A percentile compares a stretch with the other conserved stretches of the same genome.
These are phyloP conservation scores for Waltergamsia citrina DNA, from an alignment of 2,329 filamentous ascomycete species.

Conservation along the genomic window DNA sequence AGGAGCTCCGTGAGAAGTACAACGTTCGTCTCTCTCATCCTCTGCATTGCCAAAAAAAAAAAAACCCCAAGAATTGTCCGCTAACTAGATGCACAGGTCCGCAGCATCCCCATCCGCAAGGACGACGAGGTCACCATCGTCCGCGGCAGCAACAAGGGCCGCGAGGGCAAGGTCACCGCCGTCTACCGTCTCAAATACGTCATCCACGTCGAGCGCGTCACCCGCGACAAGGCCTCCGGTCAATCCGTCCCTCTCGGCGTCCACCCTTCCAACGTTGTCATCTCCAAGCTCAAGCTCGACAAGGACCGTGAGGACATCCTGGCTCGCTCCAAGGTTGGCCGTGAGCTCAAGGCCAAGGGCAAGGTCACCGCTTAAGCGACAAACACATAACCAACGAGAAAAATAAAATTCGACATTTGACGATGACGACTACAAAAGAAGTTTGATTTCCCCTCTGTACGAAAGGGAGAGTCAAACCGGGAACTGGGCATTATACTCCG, in stretches of 20 bases:
- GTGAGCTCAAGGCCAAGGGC: conserved; percentile 66
- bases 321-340: conserved; percentile 73
- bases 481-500: conserved; percentile 26
- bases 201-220: conserved; percentile 93
- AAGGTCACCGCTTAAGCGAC: conserved; percentile 48
- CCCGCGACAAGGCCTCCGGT: conserved; percentile 94
- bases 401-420: background rate
- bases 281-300: conserved; percentile 98
- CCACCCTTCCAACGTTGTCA: conserved; percentile 92
- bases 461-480: conserved; percentile 9
- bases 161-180: conserved; percentile 94
- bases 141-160: conserved; percentile 91
- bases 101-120: conserved; percentile 94
- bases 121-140: conserved; percentile 92
- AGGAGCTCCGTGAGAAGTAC: conserved; percentile 98
- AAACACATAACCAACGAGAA: background rate
- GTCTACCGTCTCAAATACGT: conserved; percentile 98
- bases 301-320: conserved; percentile 88
- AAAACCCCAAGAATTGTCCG: background rate
- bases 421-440: conserved; percentile 7
- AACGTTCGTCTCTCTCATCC: conserved; percentile 56
- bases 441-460: conserved; percentile 3
- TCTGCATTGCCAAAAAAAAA: background rate
- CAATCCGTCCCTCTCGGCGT: conserved; percentile 92
- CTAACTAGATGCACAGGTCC: conserved; percentile 56